phyloP scores from a whole-genome alignment of 441 rosid genomes.

The Metrosideros polymorpha region DNA sequence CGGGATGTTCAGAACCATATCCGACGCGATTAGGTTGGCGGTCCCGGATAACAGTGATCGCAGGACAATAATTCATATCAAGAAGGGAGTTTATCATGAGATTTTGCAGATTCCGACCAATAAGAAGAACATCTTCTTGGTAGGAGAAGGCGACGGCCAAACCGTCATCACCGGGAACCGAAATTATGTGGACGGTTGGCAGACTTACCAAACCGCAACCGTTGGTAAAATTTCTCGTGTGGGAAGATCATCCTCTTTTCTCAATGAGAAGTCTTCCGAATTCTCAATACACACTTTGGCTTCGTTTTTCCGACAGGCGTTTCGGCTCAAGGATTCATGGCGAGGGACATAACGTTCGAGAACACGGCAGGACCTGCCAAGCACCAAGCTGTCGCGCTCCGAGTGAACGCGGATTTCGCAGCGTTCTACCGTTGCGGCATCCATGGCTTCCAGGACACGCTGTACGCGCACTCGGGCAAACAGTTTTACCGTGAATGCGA shows the following conservation, averaged over 20 bases:
- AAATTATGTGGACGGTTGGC: slow-evolving; percentile 70
- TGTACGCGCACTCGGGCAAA: slow-evolving; percentile 68
- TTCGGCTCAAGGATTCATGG: slow-evolving; percentile 77
- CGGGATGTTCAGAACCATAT: slow-evolving; percentile 53
- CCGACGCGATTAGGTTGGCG: slow-evolving; percentile 53
- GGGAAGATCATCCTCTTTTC: not conserved
- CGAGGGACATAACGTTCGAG: slow-evolving; percentile 53
- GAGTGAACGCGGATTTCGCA: slow-evolving; percentile 64
- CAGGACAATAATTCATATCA: slow-evolving; percentile 37
- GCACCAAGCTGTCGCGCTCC: slow-evolving; percentile 75
- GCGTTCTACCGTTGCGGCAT: slow-evolving; percentile 55
- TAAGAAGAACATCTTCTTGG: slow-evolving; percentile 48
- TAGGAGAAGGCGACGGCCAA: slow-evolving; percentile 62
- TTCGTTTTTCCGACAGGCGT: slow-evolving; percentile 30
- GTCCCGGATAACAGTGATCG: slow-evolving; percentile 43
- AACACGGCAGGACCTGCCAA: slow-evolving; percentile 71
- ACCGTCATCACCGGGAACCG: slow-evolving; percentile 53
- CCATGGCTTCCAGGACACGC: slow-evolving; percentile 62
- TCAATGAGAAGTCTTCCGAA: not conserved
- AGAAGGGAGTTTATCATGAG: slow-evolving; percentile 56
- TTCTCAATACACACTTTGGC: not conserved
- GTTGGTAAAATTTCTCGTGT: slow-evolving; percentile 29
- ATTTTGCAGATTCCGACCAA: slow-evolving; percentile 43
- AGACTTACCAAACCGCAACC: slow-evolving; percentile 83
- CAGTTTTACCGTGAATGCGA: slow-evolving; percentile 82